A percentile compares a stretch with the other conserved stretches of the same genome.
Conservation (phyloP, 306 rosid genomes). For the Potentilla sterilis region DNA sequence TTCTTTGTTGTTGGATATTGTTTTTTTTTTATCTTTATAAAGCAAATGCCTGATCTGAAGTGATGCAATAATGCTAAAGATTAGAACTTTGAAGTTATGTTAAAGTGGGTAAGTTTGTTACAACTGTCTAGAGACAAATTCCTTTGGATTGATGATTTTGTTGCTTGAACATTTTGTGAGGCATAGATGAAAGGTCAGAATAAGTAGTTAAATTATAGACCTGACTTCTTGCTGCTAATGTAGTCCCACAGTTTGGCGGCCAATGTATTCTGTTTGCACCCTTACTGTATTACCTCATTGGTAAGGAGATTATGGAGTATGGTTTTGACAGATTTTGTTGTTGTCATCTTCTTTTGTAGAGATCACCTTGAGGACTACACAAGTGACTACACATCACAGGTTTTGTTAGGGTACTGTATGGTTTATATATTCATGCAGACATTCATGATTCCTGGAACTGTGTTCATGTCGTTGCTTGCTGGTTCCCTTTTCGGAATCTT, state of each 20-base stretch:
- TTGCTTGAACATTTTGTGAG: neutral
- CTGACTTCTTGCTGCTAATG: neutral
- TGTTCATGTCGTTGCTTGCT: slow-evolving; percentile 96
- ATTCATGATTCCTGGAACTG: slow-evolving; percentile 99
- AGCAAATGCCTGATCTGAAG: neutral
- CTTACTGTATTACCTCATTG: neutral
- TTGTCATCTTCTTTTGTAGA: slow-evolving; percentile 39
- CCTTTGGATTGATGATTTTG: neutral
- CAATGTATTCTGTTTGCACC: neutral
- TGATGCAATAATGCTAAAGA: neutral
- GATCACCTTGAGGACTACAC: slow-evolving; percentile 95
- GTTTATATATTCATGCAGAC: slow-evolving; percentile 99
- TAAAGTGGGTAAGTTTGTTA: neutral
- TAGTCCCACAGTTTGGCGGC: neutral
- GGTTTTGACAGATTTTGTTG: neutral
- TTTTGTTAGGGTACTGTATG: slow-evolving; percentile 86
- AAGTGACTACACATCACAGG: slow-evolving; percentile 98
- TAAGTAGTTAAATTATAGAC: neutral
- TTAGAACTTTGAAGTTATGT: neutral
- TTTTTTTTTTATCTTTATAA: neutral
- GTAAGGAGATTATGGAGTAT: slow-evolving; percentile 2
- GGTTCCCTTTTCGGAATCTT: slow-evolving; percentile 93
- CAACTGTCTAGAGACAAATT: neutral
- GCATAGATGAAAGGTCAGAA: neutral
- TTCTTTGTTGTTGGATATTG: neutral